A percentile compares a stretch with the other conserved stretches of the same genome.
Evolutionary conservation across 2,329 filamentous ascomycete species (phyloP).

Genomic region (Sarocladiaceae sp.): DNA sequence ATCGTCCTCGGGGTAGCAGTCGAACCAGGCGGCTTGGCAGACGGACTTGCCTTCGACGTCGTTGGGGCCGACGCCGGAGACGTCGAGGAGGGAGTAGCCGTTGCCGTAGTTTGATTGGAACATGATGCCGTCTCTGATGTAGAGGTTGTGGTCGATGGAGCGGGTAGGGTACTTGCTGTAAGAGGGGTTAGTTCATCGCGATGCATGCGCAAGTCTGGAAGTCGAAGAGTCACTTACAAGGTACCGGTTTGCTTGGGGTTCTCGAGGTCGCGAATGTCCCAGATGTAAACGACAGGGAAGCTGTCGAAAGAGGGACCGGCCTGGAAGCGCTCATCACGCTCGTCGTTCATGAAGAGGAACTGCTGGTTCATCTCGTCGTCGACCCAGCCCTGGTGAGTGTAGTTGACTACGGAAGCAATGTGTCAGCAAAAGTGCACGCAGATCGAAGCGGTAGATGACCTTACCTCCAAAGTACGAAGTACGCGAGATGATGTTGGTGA

Average conservation of each 20-base stretch:
- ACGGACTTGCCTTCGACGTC: constrained; percentile 3
- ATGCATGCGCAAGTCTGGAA: too few relatives aligned
- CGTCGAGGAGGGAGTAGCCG: constrained; percentile 7
- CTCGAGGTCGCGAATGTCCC: constrained; percentile 29
- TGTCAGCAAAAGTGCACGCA: too few relatives aligned
- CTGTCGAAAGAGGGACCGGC: constrained; percentile 28
- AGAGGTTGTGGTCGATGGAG: constrained; percentile 11
- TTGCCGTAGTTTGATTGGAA: constrained; percentile 11
- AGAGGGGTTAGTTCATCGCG: not conserved
- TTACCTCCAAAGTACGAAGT: not conserved
- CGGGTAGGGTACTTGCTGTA: not conserved
- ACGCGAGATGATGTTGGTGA: not conserved
- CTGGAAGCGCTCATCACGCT: constrained; percentile 33
- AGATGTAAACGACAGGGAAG: constrained; percentile 35
- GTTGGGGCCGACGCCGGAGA: constrained; percentile 1
- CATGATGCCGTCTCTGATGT: constrained; percentile 11
- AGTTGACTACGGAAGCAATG: not conserved
- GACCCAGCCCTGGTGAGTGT: not conserved
- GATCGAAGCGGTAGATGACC: not conserved
- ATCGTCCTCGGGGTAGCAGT: constrained; percentile 11
- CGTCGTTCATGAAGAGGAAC: constrained; percentile 37
- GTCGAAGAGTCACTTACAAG: too few relatives aligned
- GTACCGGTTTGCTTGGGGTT: constrained; percentile 24
- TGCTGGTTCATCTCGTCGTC: constrained; percentile 14
- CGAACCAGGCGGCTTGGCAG: constrained; percentile 9